These are phyloP conservation scores for Petunia secreta DNA, from an alignment of 257 asterid genomes.

Conservation along the genomic window DNA sequence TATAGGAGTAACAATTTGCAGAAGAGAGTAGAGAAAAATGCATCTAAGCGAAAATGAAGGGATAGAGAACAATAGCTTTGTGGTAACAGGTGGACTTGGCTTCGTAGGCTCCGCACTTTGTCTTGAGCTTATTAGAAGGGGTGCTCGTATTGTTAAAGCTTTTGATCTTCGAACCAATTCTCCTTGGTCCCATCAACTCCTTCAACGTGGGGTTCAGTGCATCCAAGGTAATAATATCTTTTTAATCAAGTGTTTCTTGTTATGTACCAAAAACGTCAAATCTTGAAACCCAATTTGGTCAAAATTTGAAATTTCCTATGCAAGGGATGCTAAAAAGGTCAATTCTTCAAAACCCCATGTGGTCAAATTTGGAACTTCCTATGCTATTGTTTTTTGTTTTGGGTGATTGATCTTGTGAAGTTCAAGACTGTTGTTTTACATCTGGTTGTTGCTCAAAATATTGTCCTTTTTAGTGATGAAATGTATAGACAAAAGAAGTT, in stretches of 20 bases:
- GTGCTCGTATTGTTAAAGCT: slow-evolving; percentile 78
- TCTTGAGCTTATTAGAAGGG: slow-evolving; percentile 79
- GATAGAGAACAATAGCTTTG: slow-evolving; percentile 69
- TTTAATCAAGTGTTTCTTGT: background rate
- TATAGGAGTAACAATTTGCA: background rate
- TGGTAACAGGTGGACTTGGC: slow-evolving; percentile 92
- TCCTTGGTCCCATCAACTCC: slow-evolving; percentile 73
- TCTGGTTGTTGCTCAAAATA: background rate
- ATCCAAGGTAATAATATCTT: slow-evolving; percentile 53
- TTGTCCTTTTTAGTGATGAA: background rate
- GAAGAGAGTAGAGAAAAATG: slow-evolving; percentile 41
- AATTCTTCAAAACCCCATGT: background rate
- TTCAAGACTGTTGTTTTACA: background rate
- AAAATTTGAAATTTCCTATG: background rate
- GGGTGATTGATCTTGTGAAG: background rate
- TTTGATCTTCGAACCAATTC: slow-evolving; percentile 75
- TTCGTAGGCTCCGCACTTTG: slow-evolving; percentile 92
- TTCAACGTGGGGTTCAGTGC: slow-evolving; percentile 53
- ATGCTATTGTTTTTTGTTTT: background rate
- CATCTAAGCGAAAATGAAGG: slow-evolving; percentile 98
- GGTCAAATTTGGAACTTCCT: background rate
- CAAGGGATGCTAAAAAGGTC: background rate
- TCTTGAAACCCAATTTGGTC: background rate
- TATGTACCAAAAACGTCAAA: background rate
- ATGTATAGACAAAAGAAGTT: too few species aligned